A percentile compares a stretch with the other conserved stretches of the same genome.
Evolutionary conservation across 768 basidiomycete species (phyloP).

Genomic region (Pleurotus salmoneostramineus): DNA sequence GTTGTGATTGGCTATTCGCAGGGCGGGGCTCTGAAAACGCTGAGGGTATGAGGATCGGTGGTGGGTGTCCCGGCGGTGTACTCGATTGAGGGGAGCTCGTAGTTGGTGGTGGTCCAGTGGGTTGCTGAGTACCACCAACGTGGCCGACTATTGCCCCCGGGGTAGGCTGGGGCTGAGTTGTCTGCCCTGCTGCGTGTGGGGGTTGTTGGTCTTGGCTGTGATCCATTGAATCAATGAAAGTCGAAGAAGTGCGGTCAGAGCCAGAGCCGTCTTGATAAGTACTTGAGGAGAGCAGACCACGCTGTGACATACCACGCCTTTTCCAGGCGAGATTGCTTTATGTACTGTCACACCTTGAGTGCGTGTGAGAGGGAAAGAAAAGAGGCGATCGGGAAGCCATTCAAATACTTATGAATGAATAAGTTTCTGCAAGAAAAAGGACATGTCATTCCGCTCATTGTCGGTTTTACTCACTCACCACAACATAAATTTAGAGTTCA

Average conservation of each 20-base stretch:
- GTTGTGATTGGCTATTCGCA: background rate
- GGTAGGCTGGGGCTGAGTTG: background rate
- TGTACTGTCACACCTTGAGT: background rate
- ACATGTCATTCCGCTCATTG: too few relatives aligned
- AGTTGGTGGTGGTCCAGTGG: background rate
- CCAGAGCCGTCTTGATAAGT: background rate
- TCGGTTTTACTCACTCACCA: too few relatives aligned
- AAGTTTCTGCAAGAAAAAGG: too few relatives aligned
- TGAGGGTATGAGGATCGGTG: constrained; percentile 1
- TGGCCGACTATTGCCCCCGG: background rate
- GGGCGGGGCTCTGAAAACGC: background rate
- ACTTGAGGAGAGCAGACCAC: background rate
- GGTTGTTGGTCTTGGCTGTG: background rate
- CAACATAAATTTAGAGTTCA: too few relatives aligned
- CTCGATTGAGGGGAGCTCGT: background rate
- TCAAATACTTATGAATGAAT: too few relatives aligned
- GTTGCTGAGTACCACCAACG: background rate
- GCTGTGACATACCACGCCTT: constrained; percentile 5
- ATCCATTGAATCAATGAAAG: constrained; percentile 3
- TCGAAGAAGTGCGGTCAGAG: background rate
- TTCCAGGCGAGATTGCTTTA: background rate
- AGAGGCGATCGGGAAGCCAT: too few relatives aligned
- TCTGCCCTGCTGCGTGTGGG: background rate
- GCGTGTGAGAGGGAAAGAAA: background rate
- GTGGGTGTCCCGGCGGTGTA: background rate